These are phyloP conservation scores for Castanospermum australe DNA, from an alignment of 306 rosid species.

Conservation along the genomic window DNA sequence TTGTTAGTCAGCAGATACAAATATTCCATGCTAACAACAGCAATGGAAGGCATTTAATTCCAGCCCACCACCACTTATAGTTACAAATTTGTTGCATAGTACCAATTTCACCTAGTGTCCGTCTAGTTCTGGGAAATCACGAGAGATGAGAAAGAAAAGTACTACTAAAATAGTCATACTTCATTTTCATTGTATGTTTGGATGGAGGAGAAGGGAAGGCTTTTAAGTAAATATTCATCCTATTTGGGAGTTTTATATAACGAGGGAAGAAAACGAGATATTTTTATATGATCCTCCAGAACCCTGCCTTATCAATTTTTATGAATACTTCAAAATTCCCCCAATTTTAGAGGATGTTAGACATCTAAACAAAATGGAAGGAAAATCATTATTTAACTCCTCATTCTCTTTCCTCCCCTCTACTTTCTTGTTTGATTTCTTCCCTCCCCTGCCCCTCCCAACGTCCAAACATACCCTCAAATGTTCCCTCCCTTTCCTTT, in stretches of 20 bases:
- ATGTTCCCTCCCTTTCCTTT: neutral
- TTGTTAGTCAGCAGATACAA: neutral
- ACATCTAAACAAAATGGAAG: neutral
- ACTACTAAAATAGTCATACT: neutral
- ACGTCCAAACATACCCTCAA: neutral
- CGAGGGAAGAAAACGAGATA: too few species aligned
- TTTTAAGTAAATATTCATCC: neutral
- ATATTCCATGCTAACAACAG: neutral
- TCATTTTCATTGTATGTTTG: neutral
- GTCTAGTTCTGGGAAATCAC: neutral
- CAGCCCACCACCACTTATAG: neutral
- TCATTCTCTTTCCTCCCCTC: neutral
- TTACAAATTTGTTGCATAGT: neutral
- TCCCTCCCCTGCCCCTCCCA: neutral
- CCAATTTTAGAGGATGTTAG: neutral
- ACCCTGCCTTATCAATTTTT: neutral
- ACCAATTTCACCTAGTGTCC: neutral
- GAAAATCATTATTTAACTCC: neutral
- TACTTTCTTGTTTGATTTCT: neutral
- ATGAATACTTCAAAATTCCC: neutral
- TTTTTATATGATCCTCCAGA: too few species aligned
- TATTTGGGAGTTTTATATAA: neutral
- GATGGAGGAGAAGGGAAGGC: neutral
- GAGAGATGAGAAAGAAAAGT: constrained; percentile 2
- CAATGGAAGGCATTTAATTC: neutral